Base-by-base conservation (phyloP, 306 rosid species). In the Trifolium fragiferum region DNA sequence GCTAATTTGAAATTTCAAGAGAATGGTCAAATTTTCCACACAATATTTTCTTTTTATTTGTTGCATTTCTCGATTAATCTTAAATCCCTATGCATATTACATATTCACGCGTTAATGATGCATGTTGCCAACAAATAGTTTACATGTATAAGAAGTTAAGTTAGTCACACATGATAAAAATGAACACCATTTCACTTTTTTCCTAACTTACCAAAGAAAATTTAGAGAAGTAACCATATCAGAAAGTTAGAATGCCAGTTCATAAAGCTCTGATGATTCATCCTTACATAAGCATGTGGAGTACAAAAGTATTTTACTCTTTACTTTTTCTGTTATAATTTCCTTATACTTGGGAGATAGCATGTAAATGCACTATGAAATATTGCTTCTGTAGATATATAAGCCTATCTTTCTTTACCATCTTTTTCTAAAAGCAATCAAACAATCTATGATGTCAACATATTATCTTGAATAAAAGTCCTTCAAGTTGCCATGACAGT, bases 201-300 rank as follows among this genome's bases (percentile, higher is more conserved):
- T 51, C 37, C 20, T 20, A 68, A 35, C 79, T 21, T 58, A 62
- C 25, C 73, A 40, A 41, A 7, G 63, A 33, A 10, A 46, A 40
- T 74, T 76, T n/a, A 46, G 70, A 68, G 62, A 75, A 83, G 25
- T 35, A 38, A 60, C 81, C 61, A 55, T 20, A 86, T 81, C 84
- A 78, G 35, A 82, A 89, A 82, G 81, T 69, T 75, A 69, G 63
- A 55, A 68, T 59, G 41, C 83, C 85, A 89, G 50, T 87, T 82
- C 86, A 84, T 68, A 84, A 86, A 72, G 81, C 76, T 74, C 59
- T 82, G 59, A 51, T 76, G 68, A 77, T 20, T 57, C 80, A 79
- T 70, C 78, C 77, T 72, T 79, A 60, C 82, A 68, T 46, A 44
- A 67, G 76, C 57, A 35, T 35, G 30, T 44, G 38, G 38, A 49